Percentiles rank a stretch among this genome's conserved stretches.
phyloP scores from a whole-genome alignment of 2,329 filamentous ascomycete species.

The Penicillium hordei region DNA sequence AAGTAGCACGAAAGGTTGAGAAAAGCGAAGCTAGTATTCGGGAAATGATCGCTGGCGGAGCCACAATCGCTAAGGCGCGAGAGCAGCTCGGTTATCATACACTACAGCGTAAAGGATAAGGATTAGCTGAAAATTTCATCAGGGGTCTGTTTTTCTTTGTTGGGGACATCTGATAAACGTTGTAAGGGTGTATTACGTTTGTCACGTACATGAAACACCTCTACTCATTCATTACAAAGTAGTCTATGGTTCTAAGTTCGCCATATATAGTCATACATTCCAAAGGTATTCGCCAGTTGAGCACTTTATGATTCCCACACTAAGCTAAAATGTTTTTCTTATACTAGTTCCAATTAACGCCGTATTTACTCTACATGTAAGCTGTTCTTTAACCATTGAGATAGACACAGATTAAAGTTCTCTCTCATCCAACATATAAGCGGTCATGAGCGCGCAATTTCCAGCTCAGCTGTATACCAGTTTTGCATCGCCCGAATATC shows the following conservation, averaged over 20 bases:
- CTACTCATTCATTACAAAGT: no score
- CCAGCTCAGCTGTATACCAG: slow-evolving; percentile 47
- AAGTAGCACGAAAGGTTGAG: slow-evolving; percentile 12
- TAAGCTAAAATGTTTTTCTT: no score
- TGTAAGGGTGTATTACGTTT: no score
- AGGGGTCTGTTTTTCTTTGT: no score
- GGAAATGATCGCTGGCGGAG: slow-evolving; percentile 28
- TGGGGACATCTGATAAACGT: no score
- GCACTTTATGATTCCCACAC: no score
- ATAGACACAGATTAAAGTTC: no score
- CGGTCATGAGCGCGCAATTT: slow-evolving; percentile 34
- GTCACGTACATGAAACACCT: no score
- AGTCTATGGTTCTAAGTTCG: no score
- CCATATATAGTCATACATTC: no score
- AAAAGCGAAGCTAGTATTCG: slow-evolving; percentile 29
- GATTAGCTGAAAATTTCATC: slow-evolving; percentile 8
- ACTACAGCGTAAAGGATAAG: slow-evolving; percentile 13
- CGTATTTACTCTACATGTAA: background rate
- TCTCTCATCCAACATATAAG: background rate
- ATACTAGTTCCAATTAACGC: background rate
- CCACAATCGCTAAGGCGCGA: slow-evolving; percentile 15
- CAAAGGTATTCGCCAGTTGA: no score
- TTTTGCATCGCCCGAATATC: slow-evolving; percentile 52
- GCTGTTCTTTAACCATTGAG: no score
- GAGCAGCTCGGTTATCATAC: slow-evolving; percentile 18